Evolutionary conservation across 805 yeast species (phyloP).

Genomic region (Lipomyces kockii): DNA sequence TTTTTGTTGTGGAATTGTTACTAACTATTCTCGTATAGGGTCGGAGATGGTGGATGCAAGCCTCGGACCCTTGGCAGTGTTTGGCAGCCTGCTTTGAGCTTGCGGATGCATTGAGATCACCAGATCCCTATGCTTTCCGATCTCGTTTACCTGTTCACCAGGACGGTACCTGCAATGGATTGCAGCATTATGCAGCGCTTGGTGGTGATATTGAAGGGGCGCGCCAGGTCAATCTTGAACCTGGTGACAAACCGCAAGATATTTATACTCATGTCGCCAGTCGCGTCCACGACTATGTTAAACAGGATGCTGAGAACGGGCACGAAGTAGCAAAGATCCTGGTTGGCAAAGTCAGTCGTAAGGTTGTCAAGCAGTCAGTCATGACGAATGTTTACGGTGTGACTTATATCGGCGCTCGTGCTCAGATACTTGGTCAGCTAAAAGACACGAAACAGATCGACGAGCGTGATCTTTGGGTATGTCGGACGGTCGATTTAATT

Average conservation of each 20-base stretch:
- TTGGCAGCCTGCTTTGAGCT: slow-evolving; percentile 62
- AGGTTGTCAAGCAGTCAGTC: slow-evolving; percentile 93
- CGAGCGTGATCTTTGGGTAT: slow-evolving; percentile 52
- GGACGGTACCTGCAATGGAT: slow-evolving; percentile 71
- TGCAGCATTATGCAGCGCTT: slow-evolving; percentile 73
- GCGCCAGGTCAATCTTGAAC: slow-evolving; percentile 60
- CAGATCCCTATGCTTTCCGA: slow-evolving; percentile 55
- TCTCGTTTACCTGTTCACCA: slow-evolving; percentile 65
- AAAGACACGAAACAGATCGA: slow-evolving; percentile 61
- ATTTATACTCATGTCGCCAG: slow-evolving; percentile 62
- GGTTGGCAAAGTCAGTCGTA: slow-evolving; percentile 71
- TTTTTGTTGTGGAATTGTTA: neutral
- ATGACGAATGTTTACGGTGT: slow-evolving; percentile 99
- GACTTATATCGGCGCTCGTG: slow-evolving; percentile 88
- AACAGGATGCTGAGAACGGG: slow-evolving; percentile 50
- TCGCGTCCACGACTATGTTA: slow-evolving; percentile 54
- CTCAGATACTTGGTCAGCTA: slow-evolving; percentile 81
- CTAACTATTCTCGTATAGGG: slow-evolving; percentile 33
- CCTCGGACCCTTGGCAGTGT: slow-evolving; percentile 68
- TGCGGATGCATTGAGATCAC: slow-evolving; percentile 53
- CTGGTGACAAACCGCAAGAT: slow-evolving; percentile 63
- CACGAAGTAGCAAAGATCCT: slow-evolving; percentile 48
- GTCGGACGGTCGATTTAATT: slow-evolving; percentile 33
- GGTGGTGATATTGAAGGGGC: slow-evolving; percentile 74
- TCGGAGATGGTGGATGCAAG: slow-evolving; percentile 61